Evolutionary conservation across 495 filamentous ascomycete genomes (phyloP), one percentile per base, ranked within the genome.

Genomic region (Margaritispora aquatica): DNA sequence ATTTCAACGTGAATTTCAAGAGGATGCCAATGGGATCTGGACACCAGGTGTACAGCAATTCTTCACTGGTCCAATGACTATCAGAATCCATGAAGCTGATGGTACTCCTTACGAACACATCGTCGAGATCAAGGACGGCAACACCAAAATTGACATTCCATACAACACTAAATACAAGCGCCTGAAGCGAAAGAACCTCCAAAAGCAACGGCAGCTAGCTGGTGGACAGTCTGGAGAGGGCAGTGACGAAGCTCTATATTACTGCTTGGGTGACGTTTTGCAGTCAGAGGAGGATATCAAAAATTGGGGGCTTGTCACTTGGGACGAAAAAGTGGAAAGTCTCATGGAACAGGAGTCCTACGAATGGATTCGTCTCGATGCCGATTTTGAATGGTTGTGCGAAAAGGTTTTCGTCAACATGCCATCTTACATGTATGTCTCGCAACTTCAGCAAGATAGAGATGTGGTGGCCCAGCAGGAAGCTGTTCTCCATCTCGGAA

Each of bases 121-220:
- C 63, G 89, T 96, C 24, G 88, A 96, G 56, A 95, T 99, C 68
- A 91, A 90, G 63, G 91, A 96, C 56, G 84, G 84, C 8, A 77
- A 81, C 38, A 88, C 85, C 7, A 88, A 84, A 58, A 86, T 97
- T 57, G 91, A 96, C 49, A 97, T 99, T 58, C 92, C 93, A 15
- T 99, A 99, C 67, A 97, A 97, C 67, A 99, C 94, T 0, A 99
- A 99, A 68, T 99, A 99, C 71, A 99, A 97, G 76, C 86, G 94
- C 1, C 77, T 99, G 34, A 99, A 99, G 75, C 83, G 93, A 27
- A 96, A 87, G 63, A 86, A 89, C 60, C 85, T 92, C 41, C 88
- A 96, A 63, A 88, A 88, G 71, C 94, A 96, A 68, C 81, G 89
- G 47, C 80, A 81, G 26, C 26, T 50, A 17, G 87, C 82, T 24